phyloP scores from a whole-genome alignment of 2,329 filamentous ascomycete genomes.

The Biscogniauxia marginata region DNA sequence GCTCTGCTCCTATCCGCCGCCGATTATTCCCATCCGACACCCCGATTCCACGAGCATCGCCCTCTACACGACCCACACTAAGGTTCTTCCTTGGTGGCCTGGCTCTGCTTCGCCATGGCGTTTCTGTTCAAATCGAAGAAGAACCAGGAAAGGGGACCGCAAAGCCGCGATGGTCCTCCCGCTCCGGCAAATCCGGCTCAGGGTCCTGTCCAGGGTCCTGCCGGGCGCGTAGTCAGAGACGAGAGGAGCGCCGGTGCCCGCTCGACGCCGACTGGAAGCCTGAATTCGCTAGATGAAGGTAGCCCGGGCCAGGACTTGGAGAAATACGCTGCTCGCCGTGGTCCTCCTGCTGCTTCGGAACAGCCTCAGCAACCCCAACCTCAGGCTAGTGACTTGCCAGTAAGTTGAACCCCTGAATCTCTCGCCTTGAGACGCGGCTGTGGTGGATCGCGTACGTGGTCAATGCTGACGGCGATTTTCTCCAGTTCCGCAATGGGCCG shows the following conservation, averaged over 20 bases:
- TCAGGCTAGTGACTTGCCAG: conserved; percentile 37
- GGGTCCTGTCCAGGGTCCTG: conserved; percentile 48
- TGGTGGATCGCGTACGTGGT: conserved; percentile 6
- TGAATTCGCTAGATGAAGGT: conserved; percentile 66
- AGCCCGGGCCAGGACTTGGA: conserved; percentile 63
- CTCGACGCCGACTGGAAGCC: conserved; percentile 73
- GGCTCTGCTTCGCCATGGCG: conserved; percentile 60
- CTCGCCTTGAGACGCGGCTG: not conserved
- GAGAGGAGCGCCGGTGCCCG: conserved; percentile 57
- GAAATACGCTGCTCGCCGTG: conserved; percentile 55
- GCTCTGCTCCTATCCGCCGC: conserved; percentile 2
- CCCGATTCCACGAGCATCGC: conserved; percentile 8
- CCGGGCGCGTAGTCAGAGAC: conserved; percentile 48
- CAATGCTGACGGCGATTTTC: not conserved
- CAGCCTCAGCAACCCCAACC: conserved; percentile 36
- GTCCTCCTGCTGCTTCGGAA: conserved; percentile 50
- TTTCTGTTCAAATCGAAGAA: conserved; percentile 85
- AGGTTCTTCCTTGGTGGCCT: conserved; percentile 33
- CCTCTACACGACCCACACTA: conserved; percentile 13
- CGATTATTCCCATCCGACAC: not conserved
- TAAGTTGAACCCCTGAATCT: conserved; percentile 27
- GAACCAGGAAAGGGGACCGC: conserved; percentile 61
- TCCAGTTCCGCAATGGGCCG: conserved; percentile 51
- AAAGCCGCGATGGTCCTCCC: conserved; percentile 53
- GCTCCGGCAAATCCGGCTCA: conserved; percentile 49